Evolutionary conservation across 1,284 basidiomycete species (phyloP).

Genomic region (Anthracocystis walkeri): DNA sequence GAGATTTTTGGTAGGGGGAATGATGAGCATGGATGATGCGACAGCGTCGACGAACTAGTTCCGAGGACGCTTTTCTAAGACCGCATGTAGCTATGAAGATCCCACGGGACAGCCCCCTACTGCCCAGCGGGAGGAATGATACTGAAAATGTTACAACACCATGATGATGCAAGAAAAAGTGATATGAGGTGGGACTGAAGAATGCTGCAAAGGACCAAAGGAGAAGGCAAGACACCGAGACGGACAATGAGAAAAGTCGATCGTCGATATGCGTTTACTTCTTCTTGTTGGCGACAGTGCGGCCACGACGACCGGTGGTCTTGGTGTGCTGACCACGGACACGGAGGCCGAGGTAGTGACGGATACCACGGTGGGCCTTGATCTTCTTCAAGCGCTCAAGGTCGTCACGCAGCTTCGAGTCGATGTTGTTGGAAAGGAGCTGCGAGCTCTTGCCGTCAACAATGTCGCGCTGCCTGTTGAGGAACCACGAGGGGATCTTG

Average conservation of each 20-base stretch:
- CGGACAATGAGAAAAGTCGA: neutral
- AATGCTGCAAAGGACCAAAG: conserved; percentile 39
- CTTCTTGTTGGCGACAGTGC: conserved; percentile 69
- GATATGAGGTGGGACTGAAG: conserved; percentile 8
- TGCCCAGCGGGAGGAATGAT: conserved; percentile 14
- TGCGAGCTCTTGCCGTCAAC: conserved; percentile 97
- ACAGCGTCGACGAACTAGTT: conserved; percentile 1
- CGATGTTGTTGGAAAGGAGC: conserved; percentile 95
- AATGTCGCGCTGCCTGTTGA: conserved; percentile 99
- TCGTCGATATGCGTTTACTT: conserved; percentile 54
- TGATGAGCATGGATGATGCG: conserved; percentile 32
- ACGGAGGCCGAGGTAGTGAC: conserved; percentile 96
- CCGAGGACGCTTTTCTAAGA: conserved; percentile 10
- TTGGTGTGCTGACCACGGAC: conserved; percentile 96
- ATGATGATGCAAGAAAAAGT: conserved; percentile 33
- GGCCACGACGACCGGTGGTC: conserved; percentile 82
- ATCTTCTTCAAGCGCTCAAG: conserved; percentile 99
- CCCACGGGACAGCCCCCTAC: conserved; percentile 35
- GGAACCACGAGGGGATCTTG: conserved; percentile 99
- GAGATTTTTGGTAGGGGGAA: conserved; percentile 44
- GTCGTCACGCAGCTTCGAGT: conserved; percentile 98
- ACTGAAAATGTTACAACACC: conserved; percentile 47
- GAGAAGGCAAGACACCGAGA: conserved; percentile 16
- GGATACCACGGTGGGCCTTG: conserved; percentile 95
- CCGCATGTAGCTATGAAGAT: conserved; percentile 19